Base-by-base conservation (phyloP, 352 stramenopile genomes). In the Phytophthora podocarpi region DNA sequence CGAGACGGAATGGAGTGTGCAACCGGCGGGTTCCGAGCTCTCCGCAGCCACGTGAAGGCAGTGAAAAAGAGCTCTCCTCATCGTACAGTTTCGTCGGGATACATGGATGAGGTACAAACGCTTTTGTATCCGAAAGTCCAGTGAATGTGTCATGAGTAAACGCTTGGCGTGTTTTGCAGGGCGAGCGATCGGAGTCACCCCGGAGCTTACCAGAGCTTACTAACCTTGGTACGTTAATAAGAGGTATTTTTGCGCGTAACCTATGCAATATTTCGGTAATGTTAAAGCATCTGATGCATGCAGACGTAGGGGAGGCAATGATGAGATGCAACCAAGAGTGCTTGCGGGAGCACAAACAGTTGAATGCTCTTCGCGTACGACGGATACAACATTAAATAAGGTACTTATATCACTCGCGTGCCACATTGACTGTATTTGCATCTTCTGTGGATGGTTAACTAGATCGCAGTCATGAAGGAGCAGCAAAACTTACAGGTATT, bases 1-100 rank as follows among this genome's bases (percentile, higher is more conserved):
- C 26, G 11, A 26, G 1, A n/a, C 37, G 18, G 5, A 30, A 73
- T 74, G 57, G 48, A 71, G 18, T 65, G 59, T 32, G 60, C 63
- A 8, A 67, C 68, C 4, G 57, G 58, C 20, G 68, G 76, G 42
- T 83, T 86, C 34, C 67, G 64, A 39, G 64, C 68, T 21, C 72
- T 82, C 4, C 71, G 69, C 11, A 74, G 39, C n/a, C 77, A 80
- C 27, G 72, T 82, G 1, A 72, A 74, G 18, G 64, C 60, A 2
- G 36, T 51, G 10, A 87, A 77, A 48, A 40, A 56, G 13, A 42
- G 6, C 1, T 23, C 21, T 10, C 11, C 31, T 18, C 31, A 30
- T 13, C 39, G 7, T 13, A 15, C 12, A 12, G 11, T 21, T 50
- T 40, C 13, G 11, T 41, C 28, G 16, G 10, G 7, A 9, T 10